Percentiles rank a stretch among this genome's conserved stretches.
These are phyloP conservation scores for Cylindrotheca fusiformis DNA, from an alignment of 108 stramenopile species.

Conservation along the genomic window DNA sequence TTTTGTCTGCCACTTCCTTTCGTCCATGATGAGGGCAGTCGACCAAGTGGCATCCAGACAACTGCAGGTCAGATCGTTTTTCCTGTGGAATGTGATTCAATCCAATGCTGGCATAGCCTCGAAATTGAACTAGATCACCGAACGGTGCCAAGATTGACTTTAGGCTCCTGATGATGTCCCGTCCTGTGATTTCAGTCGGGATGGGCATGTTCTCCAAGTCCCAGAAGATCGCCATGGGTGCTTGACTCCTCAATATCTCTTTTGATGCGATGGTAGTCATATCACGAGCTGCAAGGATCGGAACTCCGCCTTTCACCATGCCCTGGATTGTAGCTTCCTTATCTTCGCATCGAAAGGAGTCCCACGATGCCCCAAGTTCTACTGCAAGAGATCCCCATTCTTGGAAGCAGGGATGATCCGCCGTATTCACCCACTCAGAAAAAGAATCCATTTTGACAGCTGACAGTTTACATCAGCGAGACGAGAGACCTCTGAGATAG, in stretches of 20 bases:
- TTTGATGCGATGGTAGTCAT: conserved; percentile 16
- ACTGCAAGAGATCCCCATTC: conserved; percentile 17
- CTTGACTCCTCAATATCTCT: neutral
- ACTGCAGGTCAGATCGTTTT: conserved; percentile 37
- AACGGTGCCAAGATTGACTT: conserved; percentile 25
- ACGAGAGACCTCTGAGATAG: too few species aligned
- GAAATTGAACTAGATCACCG: conserved; percentile 31
- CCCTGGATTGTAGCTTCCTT: conserved; percentile 24
- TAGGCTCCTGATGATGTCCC: conserved; percentile 6
- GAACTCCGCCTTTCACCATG: conserved; percentile 28
- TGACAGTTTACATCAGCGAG: too few species aligned
- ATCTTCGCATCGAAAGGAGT: conserved; percentile 27
- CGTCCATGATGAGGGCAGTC: conserved; percentile 35
- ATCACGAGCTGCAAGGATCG: conserved; percentile 34
- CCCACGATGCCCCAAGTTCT: conserved; percentile 40
- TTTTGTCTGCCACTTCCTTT: conserved; percentile 47
- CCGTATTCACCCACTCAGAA: conserved; percentile 31
- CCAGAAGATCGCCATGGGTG: conserved; percentile 39
- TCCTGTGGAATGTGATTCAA: conserved; percentile 27
- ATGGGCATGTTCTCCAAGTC: conserved; percentile 44
- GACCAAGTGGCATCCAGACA: conserved; percentile 35
- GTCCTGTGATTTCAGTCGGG: conserved; percentile 20
- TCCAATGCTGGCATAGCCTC: conserved; percentile 40
- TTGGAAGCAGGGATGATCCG: conserved; percentile 16
- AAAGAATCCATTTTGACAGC: conserved; percentile 22